A percentile compares a stretch with the other conserved stretches of the same genome.
Evolutionary conservation across 2,329 filamentous ascomycete genomes (phyloP).

Genomic region (Cytospora schulzeri): DNA sequence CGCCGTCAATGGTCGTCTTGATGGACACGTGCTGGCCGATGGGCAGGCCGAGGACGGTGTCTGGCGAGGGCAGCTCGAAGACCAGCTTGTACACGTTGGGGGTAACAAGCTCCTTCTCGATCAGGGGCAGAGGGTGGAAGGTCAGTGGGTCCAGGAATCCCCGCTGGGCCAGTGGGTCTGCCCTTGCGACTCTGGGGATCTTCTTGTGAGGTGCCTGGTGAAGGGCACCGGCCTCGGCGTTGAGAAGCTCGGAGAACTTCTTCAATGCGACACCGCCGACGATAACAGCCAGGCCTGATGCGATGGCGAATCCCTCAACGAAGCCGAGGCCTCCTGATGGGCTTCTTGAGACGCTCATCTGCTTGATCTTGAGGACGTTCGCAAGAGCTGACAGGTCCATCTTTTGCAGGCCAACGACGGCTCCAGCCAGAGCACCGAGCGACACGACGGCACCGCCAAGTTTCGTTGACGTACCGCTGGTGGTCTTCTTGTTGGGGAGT

Average conservation of each 20-base stretch:
- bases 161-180: conserved; percentile 42
- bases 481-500: conserved; percentile 5
- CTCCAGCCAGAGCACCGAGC: conserved; percentile 18
- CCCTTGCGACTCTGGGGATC: conserved; percentile 40
- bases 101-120: conserved; percentile 42
- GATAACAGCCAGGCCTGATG: conserved; percentile 38
- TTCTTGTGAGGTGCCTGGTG: conserved; percentile 44
- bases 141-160: conserved; percentile 54
- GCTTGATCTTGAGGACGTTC: conserved; percentile 23
- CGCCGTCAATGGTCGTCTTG: conserved; percentile 48
- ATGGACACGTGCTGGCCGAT: conserved; percentile 60
- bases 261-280: conserved; percentile 36
- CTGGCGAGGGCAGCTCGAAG: conserved; percentile 49
- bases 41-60: conserved; percentile 54
- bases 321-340: conserved; percentile 37
- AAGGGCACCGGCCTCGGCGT: conserved; percentile 38
- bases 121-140: conserved; percentile 50
- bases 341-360: conserved; percentile 1
- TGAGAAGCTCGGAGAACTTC: conserved; percentile 37
- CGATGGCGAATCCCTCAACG: conserved; percentile 42
- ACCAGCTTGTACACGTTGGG: conserved; percentile 49
- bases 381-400: conserved; percentile 28
- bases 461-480: conserved; percentile 8
- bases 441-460: conserved; percentile 22
- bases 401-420: conserved; percentile 17